Conservation (phyloP, 495 filamentous ascomycete genomes). For the Penicillium nucicola region DNA sequence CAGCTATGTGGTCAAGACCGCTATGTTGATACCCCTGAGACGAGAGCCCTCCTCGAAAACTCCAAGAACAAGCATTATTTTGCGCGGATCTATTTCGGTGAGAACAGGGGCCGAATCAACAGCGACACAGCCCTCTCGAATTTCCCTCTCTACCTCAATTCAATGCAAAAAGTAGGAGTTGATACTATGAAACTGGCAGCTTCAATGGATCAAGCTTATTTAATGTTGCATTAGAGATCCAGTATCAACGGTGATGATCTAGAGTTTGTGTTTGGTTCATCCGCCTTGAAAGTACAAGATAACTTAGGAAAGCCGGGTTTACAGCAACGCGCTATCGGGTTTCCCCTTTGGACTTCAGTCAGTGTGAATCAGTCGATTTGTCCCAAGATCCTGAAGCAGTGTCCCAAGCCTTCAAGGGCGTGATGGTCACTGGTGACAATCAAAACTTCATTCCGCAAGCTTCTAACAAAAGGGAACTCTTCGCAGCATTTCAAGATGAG, state of each 20-base stretch:
- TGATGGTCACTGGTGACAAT: constrained; percentile 15
- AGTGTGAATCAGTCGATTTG: constrained; percentile 11
- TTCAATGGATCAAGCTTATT: constrained; percentile 11
- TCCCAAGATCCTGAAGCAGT: constrained; percentile 2
- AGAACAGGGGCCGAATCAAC: no score
- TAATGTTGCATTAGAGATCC: constrained; percentile 13
- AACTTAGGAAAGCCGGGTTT: background rate
- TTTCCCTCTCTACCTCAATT: constrained; percentile 9
- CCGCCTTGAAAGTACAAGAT: background rate
- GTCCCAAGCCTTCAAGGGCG: constrained; percentile 16
- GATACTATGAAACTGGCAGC: background rate
- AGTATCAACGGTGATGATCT: constrained; percentile 11
- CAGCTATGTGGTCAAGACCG: no score
- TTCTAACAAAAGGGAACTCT: no score
- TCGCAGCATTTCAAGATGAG: no score
- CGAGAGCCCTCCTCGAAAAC: no score
- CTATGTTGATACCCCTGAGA: no score
- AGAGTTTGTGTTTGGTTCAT: constrained; percentile 15
- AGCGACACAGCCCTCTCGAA: background rate
- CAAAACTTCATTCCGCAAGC: constrained; percentile 9
- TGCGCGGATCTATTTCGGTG: no score
- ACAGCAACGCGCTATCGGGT: constrained; percentile 4
- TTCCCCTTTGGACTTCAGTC: constrained; percentile 11
- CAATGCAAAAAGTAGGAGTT: constrained; percentile 2
- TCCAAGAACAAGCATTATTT: no score